Evolutionary conservation across 2,329 filamentous ascomycete species (phyloP).

Genomic region (Cadophora gregata): DNA sequence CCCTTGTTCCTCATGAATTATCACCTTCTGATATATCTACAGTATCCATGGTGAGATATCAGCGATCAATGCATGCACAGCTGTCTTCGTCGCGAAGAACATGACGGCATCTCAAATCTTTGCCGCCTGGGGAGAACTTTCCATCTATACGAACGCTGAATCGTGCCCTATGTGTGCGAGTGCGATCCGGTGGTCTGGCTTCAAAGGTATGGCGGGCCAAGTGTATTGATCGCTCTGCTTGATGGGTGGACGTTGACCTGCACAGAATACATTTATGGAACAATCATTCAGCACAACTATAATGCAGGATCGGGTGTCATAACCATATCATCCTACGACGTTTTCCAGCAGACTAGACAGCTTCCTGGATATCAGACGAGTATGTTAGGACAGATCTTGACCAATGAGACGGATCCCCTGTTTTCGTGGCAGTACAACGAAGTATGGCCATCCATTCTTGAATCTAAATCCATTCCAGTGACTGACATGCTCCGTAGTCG

Average conservation of each 20-base stretch:
- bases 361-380: conserved; percentile 26
- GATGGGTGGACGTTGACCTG: not conserved
- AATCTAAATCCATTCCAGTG: too few relatives aligned
- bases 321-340: conserved; percentile 26
- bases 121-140: conserved; percentile 50
- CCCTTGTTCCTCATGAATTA: not conserved
- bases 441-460: not conserved
- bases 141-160: conserved; percentile 59
- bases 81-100: conserved; percentile 49
- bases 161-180: conserved; percentile 63
- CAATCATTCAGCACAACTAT: conserved; percentile 30
- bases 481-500: conserved; percentile 13
- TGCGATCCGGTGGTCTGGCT: conserved; percentile 60
- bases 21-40: not conserved
- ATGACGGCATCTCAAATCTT: conserved; percentile 39
- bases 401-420: conserved; percentile 57
- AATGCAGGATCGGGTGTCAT: conserved; percentile 28
- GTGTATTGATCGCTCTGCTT: not conserved
- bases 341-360: conserved; percentile 28
- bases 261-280: conserved; percentile 28
- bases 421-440: conserved; percentile 59
- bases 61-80: conserved; percentile 59
- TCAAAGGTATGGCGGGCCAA: conserved; percentile 44
- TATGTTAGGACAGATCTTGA: conserved; percentile 41
- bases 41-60: conserved; percentile 58